Conservation (phyloP, 441 rosid genomes). For the Flueggea neowawraea region DNA sequence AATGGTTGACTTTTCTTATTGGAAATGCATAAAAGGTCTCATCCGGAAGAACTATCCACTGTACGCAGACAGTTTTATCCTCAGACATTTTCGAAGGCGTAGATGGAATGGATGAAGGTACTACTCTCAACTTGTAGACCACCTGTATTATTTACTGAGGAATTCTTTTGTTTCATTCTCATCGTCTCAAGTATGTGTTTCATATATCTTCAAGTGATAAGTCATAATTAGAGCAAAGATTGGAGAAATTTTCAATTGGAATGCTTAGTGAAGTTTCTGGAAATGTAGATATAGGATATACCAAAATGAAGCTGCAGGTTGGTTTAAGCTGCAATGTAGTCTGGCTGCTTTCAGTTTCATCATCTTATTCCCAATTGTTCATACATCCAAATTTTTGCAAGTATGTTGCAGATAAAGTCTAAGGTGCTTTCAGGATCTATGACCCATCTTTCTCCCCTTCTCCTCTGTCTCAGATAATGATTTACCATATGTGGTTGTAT, state of each 20-base stretch:
- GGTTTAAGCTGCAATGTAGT: not conserved
- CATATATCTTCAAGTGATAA: constrained; percentile 11
- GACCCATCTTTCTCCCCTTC: no score
- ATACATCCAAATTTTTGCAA: not conserved
- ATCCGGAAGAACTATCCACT: constrained; percentile 89
- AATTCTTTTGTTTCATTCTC: not conserved
- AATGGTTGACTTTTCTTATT: constrained; percentile 79
- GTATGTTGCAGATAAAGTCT: no score
- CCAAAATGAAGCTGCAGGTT: not conserved
- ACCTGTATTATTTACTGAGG: constrained; percentile 6
- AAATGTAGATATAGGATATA: not conserved
- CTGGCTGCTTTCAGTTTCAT: not conserved
- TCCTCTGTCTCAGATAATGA: no score
- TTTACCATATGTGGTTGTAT: no score
- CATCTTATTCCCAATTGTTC: not conserved
- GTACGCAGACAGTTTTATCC: constrained; percentile 87
- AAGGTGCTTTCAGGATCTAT: no score
- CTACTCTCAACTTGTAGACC: constrained; percentile 21
- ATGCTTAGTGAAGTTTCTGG: constrained; percentile 8
- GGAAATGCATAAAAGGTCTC: constrained; percentile 97
- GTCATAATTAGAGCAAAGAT: constrained; percentile 14
- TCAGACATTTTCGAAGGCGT: constrained; percentile 72
- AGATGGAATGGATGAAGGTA: constrained; percentile 37
- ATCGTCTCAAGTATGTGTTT: constrained; percentile 10
- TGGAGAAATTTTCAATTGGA: constrained; percentile 17